Percentiles rank a stretch among this genome's conserved stretches.
These are phyloP conservation scores for Erysimum cheiranthoides DNA, from an alignment of 345 rosid genomes.

Conservation along the genomic window DNA sequence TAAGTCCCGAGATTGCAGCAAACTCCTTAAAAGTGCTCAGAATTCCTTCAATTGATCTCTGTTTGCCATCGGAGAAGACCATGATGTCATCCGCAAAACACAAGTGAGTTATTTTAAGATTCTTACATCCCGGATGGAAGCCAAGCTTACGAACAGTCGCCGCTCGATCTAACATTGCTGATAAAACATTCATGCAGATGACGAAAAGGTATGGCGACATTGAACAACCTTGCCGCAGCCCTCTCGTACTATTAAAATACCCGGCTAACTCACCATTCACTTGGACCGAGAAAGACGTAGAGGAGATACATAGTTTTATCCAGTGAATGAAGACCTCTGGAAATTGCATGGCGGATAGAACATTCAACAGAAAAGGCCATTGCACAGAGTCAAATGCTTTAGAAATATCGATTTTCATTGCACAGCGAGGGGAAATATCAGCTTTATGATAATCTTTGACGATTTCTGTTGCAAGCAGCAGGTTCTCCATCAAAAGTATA, in stretches of 20 bases:
- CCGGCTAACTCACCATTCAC: not conserved
- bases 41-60: not conserved
- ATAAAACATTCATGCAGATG: not conserved
- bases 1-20: not conserved
- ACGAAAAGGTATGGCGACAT: not conserved
- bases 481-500: not conserved
- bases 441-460: not conserved
- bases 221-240: not conserved
- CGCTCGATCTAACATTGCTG: not conserved
- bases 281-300: not conserved
- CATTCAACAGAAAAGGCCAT: not conserved
- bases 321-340: not conserved
- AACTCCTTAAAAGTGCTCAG: not conserved
- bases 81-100: not conserved
- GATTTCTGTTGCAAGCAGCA: not conserved
- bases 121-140: not conserved
- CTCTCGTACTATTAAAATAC: not conserved
- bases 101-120: not conserved
- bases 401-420: not conserved
- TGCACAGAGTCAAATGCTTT: not conserved
- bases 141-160: not conserved
- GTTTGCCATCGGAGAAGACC: not conserved
- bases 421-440: not conserved
- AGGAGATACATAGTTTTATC: not conserved
- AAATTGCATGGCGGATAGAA: not conserved